Base-by-base conservation (phyloP, 1,284 basidiomycete genomes). In the Gymnopus androsaceus region DNA sequence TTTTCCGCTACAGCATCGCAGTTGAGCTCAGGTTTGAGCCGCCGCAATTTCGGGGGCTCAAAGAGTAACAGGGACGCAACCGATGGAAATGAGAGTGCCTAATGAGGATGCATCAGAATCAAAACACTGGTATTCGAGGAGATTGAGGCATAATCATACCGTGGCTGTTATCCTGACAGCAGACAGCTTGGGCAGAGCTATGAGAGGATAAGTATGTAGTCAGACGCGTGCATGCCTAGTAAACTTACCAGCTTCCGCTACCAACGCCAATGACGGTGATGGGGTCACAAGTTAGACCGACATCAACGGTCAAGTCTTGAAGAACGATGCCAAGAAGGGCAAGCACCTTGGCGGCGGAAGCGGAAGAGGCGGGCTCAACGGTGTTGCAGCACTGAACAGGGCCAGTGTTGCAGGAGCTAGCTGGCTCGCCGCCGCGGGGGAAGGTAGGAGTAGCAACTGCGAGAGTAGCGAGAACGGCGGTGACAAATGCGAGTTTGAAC, bases 161-260 rank as follows among this genome's bases (percentile, higher is more conserved):
- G n/a, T n/a, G n/a, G n/a, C n/a, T n/a, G n/a, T n/a, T n/a, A n/a
- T n/a, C 57, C 23, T 60, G 46, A 61, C 69, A 71, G 61, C 70
- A 71, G 34, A 68, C 68, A 27, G 67, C 51, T 42, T 67, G 63
- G 27, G 63, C 60, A 55, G 61, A 58, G 64, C 69, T 68, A 51
- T 11, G 54, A 37, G 40, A 52, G 11, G 6, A 38, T 38, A 7
- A 40, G 28, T 57, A 58, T n/a, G n/a, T n/a, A n/a, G n/a, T n/a
- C 14, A 69, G 61, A 15, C 62, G 60, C 34, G 28, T 33, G 62
- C 62, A 34, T 65, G n/a, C n/a, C n/a, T n/a, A 60, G 56, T 41
- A 67, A 30, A 50, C 63, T 45, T 59, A 69, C 70, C 70, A 71
- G 33, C 61, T 44, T 21, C 37, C 17, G 12, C 27, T 15, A 11